phyloP scores from a whole-genome alignment of 2,329 filamentous ascomycete species.

The Elsinoe perseae region DNA sequence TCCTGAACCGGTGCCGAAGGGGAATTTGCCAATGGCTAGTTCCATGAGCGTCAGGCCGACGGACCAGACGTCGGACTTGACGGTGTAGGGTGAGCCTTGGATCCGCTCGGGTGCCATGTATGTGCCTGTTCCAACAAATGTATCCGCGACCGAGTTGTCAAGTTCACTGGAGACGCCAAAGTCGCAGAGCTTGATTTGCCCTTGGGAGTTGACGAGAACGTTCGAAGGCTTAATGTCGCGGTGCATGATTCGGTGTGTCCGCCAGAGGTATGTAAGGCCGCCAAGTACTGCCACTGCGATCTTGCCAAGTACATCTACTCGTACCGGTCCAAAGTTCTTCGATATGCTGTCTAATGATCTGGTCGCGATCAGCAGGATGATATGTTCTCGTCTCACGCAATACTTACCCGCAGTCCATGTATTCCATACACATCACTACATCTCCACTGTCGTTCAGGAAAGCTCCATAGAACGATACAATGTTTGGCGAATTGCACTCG shows the following conservation, averaged over 20 bases:
- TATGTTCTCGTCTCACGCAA: slow-evolving; percentile 3
- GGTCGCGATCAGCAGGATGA: slow-evolving; percentile 19
- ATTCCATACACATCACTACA: slow-evolving; percentile 99
- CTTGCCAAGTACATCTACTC: slow-evolving; percentile 93
- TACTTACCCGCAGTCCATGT: slow-evolving; percentile 95
- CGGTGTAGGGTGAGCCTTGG: slow-evolving; percentile 91
- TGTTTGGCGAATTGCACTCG: slow-evolving; percentile 92
- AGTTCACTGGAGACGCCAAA: slow-evolving; percentile 98
- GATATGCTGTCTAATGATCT: slow-evolving; percentile 91
- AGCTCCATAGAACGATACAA: slow-evolving; percentile 95
- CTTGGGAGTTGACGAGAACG: slow-evolving; percentile 88
- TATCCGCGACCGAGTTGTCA: slow-evolving; percentile 96
- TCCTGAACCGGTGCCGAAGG: slow-evolving; percentile 76
- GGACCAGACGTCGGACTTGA: slow-evolving; percentile 99
- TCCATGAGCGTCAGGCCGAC: slow-evolving; percentile 95
- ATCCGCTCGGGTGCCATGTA: slow-evolving; percentile 99
- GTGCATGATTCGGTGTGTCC: slow-evolving; percentile 96
- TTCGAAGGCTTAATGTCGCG: slow-evolving; percentile 98
- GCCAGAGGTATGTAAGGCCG: slow-evolving; percentile 90
- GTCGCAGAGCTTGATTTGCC: slow-evolving; percentile 94
- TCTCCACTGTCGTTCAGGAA: slow-evolving; percentile 96
- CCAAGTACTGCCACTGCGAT: slow-evolving; percentile 93
- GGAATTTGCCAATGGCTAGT: slow-evolving; percentile 92
- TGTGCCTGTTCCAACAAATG: slow-evolving; percentile 95
- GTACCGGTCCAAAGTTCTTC: slow-evolving; percentile 86